Evolutionary conservation across 2,329 filamentous ascomycete genomes (phyloP), one percentile per base, ranked within the genome.

Genomic region (Epichloe hybrida): DNA sequence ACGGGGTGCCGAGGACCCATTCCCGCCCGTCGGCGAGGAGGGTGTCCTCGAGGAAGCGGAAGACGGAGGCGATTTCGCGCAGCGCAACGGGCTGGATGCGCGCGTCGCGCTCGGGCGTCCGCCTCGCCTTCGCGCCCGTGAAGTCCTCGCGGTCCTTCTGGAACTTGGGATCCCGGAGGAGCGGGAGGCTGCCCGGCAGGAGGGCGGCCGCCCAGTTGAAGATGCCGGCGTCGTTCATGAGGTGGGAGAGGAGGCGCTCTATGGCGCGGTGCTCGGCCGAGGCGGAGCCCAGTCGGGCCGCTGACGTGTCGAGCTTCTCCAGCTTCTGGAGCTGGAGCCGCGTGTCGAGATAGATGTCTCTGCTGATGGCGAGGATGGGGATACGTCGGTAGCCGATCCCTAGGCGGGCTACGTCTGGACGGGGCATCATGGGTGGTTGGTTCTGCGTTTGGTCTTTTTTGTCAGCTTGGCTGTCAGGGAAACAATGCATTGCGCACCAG

Each of bases 341-440:
- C 2, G 81, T 81, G 68, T 88, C 84, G 53, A 79, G 69, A 67
- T 86, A 88, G 42, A 88, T 68, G 59, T 86, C 78, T 5, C 76
- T 71, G 15, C 81, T 83, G 56, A 87, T 80, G 21, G 79, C 68
- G 48, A 88, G 65, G 48, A 88, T 60, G 1, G 84, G 84, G 51
- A 87, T 86, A 52, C 84, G 81, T 4, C 84, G 76, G 66, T 89
- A 83, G 6, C 71, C 68, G 50, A 87, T 72, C 27, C 80, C 81
- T 13, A 88, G 72, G 1, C 69, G 67, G 17, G 69, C 64, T 13
- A 87, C 61, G 61, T 86, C 81, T 1, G 82, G 81, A 27, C 84
- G 79, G 6, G 84, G 84, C 61, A 87, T 70, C 36, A 76, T 73
- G 3, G 71, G 67, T 0, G 84, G 81, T 79, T 88, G 83, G 47